Conservation (phyloP, 1,284 basidiomycete genomes). For the Ustilago loliicola region DNA sequence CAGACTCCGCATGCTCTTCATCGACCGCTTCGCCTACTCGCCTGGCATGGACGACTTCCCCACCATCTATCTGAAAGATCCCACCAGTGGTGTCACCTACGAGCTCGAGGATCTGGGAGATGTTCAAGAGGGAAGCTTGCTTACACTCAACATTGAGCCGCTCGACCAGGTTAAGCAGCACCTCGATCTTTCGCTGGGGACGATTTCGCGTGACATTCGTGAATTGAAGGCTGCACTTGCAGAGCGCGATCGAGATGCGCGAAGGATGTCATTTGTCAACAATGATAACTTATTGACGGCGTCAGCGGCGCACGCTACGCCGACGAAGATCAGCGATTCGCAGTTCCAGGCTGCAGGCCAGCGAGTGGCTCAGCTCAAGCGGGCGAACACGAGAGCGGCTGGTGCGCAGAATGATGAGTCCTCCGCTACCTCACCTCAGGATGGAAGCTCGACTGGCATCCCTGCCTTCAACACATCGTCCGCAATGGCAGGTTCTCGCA, state of each 20-base stretch:
- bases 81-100: slow-evolving; percentile 89
- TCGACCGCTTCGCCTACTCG: slow-evolving; percentile 94
- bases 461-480: slow-evolving; percentile 10
- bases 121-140: slow-evolving; percentile 85
- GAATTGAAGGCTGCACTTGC: slow-evolving; percentile 82
- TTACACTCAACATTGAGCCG: slow-evolving; percentile 95
- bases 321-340: slow-evolving; percentile 62
- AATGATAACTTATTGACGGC: slow-evolving; percentile 23
- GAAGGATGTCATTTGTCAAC: slow-evolving; percentile 43
- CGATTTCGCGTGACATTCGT: slow-evolving; percentile 89
- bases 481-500: slow-evolving; percentile 38
- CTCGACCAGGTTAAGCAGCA: slow-evolving; percentile 99
- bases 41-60: slow-evolving; percentile 91
- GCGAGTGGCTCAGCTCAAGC: slow-evolving; percentile 61
- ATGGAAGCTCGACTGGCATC: neutral
- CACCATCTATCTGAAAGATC: slow-evolving; percentile 93
- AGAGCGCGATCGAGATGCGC: slow-evolving; percentile 58
- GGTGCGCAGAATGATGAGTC: slow-evolving; percentile 22
- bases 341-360: slow-evolving; percentile 67
- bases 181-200: slow-evolving; percentile 88
- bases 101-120: slow-evolving; percentile 96
- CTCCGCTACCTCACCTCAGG: neutral
- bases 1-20: slow-evolving; percentile 85
- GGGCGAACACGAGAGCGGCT: slow-evolving; percentile 44
- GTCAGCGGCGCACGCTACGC: slow-evolving; percentile 30